Evolutionary conservation across 257 asterid genomes (phyloP).

Genomic region (Nicotiana otophora): DNA sequence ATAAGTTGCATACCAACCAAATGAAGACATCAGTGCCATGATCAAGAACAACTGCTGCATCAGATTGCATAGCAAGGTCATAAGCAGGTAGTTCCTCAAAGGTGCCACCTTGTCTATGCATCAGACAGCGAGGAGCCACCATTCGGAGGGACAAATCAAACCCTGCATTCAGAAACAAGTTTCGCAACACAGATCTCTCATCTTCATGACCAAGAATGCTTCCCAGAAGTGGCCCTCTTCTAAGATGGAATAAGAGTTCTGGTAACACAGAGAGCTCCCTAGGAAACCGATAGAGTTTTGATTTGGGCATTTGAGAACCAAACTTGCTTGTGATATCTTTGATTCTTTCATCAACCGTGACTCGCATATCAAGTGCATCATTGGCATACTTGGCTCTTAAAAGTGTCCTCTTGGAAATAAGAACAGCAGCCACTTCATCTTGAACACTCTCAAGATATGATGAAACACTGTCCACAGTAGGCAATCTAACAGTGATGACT

Average conservation of each 20-base stretch:
- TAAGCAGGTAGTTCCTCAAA: slow-evolving; percentile 95
- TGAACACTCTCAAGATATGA: slow-evolving; percentile 82
- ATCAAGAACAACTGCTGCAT: slow-evolving; percentile 97
- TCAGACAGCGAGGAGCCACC: slow-evolving; percentile 95
- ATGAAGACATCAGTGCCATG: slow-evolving; percentile 98
- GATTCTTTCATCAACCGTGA: slow-evolving; percentile 74
- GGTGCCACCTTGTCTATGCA: slow-evolving; percentile 98
- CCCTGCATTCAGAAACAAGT: slow-evolving; percentile 79
- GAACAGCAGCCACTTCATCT: slow-evolving; percentile 91
- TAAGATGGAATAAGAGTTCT: slow-evolving; percentile 79
- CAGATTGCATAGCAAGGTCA: slow-evolving; percentile 98
- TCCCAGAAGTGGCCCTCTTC: slow-evolving; percentile 90
- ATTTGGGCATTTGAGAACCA: slow-evolving; percentile 77
- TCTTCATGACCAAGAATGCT: slow-evolving; percentile 90
- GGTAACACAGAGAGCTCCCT: slow-evolving; percentile 76
- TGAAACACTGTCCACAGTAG: slow-evolving; percentile 80
- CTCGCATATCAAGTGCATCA: slow-evolving; percentile 69
- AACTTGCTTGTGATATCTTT: slow-evolving; percentile 75
- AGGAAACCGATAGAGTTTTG: slow-evolving; percentile 77
- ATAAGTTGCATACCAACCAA: slow-evolving; percentile 70
- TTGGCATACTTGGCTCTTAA: slow-evolving; percentile 61
- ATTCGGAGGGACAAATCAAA: slow-evolving; percentile 90
- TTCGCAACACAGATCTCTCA: slow-evolving; percentile 79
- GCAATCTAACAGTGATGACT: slow-evolving; percentile 76
- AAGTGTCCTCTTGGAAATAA: slow-evolving; percentile 72